These are phyloP conservation scores for Trichoderma pleuroti DNA, from an alignment of 2,329 filamentous ascomycete genomes.

Conservation along the genomic window DNA sequence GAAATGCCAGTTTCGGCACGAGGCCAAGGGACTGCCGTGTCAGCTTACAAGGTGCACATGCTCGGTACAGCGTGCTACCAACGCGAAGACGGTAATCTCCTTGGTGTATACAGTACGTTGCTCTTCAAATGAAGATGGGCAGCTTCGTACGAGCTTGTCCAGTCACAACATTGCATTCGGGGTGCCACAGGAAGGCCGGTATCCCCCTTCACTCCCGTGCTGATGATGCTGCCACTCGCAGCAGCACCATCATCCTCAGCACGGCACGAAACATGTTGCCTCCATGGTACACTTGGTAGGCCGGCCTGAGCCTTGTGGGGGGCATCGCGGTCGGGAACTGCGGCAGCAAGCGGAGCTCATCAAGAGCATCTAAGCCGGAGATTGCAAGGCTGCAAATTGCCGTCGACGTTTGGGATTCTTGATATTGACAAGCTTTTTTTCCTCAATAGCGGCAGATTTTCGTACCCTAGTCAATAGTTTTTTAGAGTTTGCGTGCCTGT, in stretches of 20 bases:
- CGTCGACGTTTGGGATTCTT: background rate
- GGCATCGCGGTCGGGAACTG: background rate
- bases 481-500: conserved; percentile 16
- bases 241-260: background rate
- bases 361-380: background rate
- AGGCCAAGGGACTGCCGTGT: background rate
- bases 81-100: background rate
- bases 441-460: background rate
- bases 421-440: background rate
- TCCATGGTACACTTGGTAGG: background rate
- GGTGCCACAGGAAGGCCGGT: background rate
- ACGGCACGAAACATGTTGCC: background rate
- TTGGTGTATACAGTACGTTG: background rate
- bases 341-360: conserved; percentile 8
- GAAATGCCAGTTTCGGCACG: background rate
- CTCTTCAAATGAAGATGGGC: background rate
- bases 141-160: background rate
- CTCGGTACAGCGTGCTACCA: background rate
- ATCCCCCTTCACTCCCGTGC: background rate
- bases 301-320: conserved; percentile 3
- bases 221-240: background rate
- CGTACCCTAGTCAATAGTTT: background rate
- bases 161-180: background rate
- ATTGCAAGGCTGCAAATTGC: background rate
- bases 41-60: background rate